These are phyloP conservation scores for Coniophora puteana DNA, from an alignment of 1,284 basidiomycete species.

Conservation along the genomic window DNA sequence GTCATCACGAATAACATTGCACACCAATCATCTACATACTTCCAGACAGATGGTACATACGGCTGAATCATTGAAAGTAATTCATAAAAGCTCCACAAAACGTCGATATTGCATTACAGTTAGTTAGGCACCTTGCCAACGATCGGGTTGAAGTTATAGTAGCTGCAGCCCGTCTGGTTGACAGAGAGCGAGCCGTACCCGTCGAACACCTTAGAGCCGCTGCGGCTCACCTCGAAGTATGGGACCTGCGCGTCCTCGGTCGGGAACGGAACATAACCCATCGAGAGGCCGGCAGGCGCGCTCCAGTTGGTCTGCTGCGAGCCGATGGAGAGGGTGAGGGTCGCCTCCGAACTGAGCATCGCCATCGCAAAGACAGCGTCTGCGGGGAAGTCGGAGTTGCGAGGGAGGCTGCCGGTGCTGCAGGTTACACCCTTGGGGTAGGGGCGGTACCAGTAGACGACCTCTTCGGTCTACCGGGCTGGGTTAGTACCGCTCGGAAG, in stretches of 20 bases:
- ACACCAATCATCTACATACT: no score
- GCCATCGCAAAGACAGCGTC: constrained; percentile 31
- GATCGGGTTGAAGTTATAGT: constrained; percentile 27
- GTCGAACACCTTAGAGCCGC: constrained; percentile 18
- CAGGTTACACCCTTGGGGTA: constrained; percentile 26
- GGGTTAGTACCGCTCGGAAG: no score
- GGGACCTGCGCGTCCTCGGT: constrained; percentile 30
- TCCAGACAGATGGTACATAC: no score
- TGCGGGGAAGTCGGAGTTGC: constrained; percentile 26
- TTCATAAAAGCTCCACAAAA: no score
- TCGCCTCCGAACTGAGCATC: constrained; percentile 25
- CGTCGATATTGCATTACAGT: no score
- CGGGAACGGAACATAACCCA: constrained; percentile 28
- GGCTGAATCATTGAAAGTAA: no score
- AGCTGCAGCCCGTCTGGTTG: constrained; percentile 20
- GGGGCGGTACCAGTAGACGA: constrained; percentile 33
- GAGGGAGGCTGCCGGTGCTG: constrained; percentile 22
- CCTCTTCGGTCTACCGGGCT: constrained; percentile 21
- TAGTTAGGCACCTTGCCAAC: no score
- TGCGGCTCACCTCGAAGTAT: constrained; percentile 25
- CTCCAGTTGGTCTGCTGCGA: constrained; percentile 22
- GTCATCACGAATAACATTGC: no score
- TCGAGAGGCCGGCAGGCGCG: constrained; percentile 26
- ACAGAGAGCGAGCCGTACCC: constrained; percentile 27
- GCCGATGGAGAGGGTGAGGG: constrained; percentile 28